Conservation (phyloP, 352 stramenopile species). For the Albugo candida region DNA sequence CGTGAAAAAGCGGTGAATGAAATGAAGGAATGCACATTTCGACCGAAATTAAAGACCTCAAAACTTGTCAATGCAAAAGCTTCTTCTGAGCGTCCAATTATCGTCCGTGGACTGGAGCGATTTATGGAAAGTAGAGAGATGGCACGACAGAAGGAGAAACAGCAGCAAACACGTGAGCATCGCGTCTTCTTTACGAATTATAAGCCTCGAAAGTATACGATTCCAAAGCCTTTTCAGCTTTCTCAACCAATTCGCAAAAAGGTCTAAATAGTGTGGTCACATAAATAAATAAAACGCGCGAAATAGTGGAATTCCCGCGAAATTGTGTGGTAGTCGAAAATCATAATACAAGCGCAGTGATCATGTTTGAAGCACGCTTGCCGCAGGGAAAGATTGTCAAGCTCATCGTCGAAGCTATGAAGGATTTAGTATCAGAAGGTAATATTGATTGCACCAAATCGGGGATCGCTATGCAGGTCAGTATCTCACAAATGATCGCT, state of each 20-base stretch:
- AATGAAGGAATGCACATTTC: conserved; percentile 69
- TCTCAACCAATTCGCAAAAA: conserved; percentile 6
- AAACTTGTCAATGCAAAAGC: not conserved
- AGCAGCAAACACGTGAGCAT: conserved; percentile 39
- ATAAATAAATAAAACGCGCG: too few relatives aligned
- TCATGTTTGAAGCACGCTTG: conserved; percentile 98
- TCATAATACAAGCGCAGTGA: conserved; percentile 12
- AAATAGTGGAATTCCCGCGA: too few relatives aligned
- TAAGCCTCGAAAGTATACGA: conserved; percentile 49
- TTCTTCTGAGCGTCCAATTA: conserved; percentile 17
- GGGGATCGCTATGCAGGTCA: conserved; percentile 70
- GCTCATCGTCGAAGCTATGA: conserved; percentile 98
- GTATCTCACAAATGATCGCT: conserved; percentile 1
- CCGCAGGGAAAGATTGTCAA: conserved; percentile 94
- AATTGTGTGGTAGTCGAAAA: not conserved
- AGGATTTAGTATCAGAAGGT: conserved; percentile 97
- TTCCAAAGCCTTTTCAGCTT: conserved; percentile 56
- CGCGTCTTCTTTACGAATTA: conserved; percentile 41
- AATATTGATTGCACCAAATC: conserved; percentile 94
- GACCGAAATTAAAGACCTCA: conserved; percentile 18
- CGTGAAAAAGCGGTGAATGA: conserved; percentile 37
- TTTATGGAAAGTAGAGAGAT: conserved; percentile 61
- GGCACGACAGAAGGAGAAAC: conserved; percentile 38
- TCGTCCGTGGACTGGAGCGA: conserved; percentile 54
- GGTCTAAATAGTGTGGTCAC: too few relatives aligned